Evolutionary conservation across 352 stramenopile species (phyloP).

Genomic region (Hyaloperonospora arabidopsidis): DNA sequence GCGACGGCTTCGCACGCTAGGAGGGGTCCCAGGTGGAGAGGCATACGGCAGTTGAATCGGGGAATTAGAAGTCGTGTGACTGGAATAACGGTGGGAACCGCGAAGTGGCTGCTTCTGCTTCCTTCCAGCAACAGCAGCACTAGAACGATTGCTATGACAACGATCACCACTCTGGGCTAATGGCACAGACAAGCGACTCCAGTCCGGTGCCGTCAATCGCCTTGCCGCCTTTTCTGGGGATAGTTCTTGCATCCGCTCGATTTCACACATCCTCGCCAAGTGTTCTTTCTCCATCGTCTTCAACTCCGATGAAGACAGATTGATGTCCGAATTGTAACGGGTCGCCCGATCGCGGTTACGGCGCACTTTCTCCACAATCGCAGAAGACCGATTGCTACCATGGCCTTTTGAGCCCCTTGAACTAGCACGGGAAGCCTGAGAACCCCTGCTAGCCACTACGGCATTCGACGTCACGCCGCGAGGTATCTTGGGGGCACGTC

Average conservation of each 20-base stretch:
- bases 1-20: conserved; percentile 18
- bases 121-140: conserved; percentile 8
- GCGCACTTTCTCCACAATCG: conserved; percentile 39
- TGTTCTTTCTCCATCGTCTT: conserved; percentile 39
- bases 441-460: conserved; percentile 13
- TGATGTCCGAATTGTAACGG: conserved; percentile 29
- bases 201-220: conserved; percentile 18
- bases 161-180: conserved; percentile 4
- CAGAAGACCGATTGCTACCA: conserved; percentile 29
- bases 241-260: conserved; percentile 26
- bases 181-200: conserved; percentile 15
- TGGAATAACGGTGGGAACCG: conserved; percentile 12
- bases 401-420: conserved; percentile 18
- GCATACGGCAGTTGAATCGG: conserved; percentile 5
- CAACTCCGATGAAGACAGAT: conserved; percentile 28
- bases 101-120: conserved; percentile 5
- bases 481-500: conserved; percentile 13
- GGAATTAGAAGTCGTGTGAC: conserved; percentile 6
- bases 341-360: conserved; percentile 39
- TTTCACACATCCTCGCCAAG: conserved; percentile 37
- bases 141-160: conserved; percentile 1
- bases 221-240: conserved; percentile 20
- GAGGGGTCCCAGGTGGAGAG: conserved; percentile 23
- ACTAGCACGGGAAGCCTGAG: conserved; percentile 15
- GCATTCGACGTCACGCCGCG: conserved; percentile 13